Percentiles rank a stretch among this genome's conserved stretches.
These are phyloP conservation scores for Suillus plorans DNA, from an alignment of 768 basidiomycete species.

Conservation along the genomic window DNA sequence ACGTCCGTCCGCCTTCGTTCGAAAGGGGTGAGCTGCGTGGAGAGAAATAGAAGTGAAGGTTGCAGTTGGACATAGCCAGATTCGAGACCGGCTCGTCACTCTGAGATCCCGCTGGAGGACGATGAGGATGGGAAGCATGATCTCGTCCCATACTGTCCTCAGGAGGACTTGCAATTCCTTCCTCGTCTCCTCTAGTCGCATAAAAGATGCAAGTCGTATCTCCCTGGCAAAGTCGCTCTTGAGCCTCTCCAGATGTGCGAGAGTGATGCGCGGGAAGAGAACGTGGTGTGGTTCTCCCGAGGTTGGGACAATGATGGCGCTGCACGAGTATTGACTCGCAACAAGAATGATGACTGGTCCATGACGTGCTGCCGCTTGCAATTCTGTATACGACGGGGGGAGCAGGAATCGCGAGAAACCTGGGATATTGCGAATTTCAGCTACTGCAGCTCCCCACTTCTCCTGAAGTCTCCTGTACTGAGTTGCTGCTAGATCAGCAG, in stretches of 20 bases:
- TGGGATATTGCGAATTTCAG: background rate
- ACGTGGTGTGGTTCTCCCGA: background rate
- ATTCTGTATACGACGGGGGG: background rate
- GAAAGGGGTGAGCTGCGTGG: background rate
- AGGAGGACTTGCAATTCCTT: background rate
- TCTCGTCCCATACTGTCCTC: background rate
- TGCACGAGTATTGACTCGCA: background rate
- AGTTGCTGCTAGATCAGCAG: background rate
- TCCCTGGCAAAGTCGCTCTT: background rate
- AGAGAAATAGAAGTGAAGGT: background rate
- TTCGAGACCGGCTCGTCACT: background rate
- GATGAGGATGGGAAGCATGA: background rate
- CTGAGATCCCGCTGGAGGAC: background rate
- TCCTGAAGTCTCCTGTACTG: background rate
- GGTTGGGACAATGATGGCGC: background rate
- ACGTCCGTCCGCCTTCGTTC: background rate
- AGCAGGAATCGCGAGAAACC: background rate
- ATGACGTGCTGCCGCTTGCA: background rate
- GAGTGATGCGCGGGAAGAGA: background rate
- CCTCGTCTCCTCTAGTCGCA: background rate
- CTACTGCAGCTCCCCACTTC: background rate
- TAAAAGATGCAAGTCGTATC: background rate
- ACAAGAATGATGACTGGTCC: background rate
- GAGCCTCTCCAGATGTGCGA: background rate
- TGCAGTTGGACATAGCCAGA: background rate